Percentiles rank a stretch among this genome's conserved stretches.
These are phyloP conservation scores for Cyberlindnera euphorbiiphila DNA, from an alignment of 805 yeast species.

Conservation along the genomic window DNA sequence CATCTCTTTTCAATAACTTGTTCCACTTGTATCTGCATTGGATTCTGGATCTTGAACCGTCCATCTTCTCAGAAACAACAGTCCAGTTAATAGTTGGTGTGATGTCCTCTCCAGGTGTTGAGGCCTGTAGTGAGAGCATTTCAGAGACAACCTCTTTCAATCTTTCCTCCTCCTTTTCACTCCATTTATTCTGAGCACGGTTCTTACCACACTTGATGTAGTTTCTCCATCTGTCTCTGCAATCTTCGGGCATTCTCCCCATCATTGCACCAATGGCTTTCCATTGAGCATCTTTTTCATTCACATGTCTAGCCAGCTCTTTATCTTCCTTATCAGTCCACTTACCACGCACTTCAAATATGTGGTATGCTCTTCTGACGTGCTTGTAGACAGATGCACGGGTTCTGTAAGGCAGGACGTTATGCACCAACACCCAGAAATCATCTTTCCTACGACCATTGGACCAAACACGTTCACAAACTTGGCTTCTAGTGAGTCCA, in stretches of 20 bases:
- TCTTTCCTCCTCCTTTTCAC: slow-evolving; percentile 61
- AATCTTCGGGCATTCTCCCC: slow-evolving; percentile 97
- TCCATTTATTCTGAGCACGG: slow-evolving; percentile 79
- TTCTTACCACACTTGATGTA: slow-evolving; percentile 86
- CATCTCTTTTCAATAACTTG: slow-evolving; percentile 64
- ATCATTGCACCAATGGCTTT: slow-evolving; percentile 71
- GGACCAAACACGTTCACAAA: slow-evolving; percentile 86
- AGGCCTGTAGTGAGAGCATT: slow-evolving; percentile 38
- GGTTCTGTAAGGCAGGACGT: slow-evolving; percentile 78
- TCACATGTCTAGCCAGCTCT: slow-evolving; percentile 56
- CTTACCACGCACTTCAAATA: slow-evolving; percentile 81
- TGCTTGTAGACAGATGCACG: slow-evolving; percentile 91
- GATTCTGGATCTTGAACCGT: slow-evolving; percentile 82
- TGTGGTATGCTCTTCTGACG: slow-evolving; percentile 84
- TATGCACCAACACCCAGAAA: slow-evolving; percentile 82
- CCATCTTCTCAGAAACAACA: slow-evolving; percentile 81
- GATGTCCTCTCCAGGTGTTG: slow-evolving; percentile 16
- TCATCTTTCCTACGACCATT: slow-evolving; percentile 80
- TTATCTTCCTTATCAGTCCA: slow-evolving; percentile 86
- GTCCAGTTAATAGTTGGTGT: slow-evolving; percentile 79
- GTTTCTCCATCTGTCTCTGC: slow-evolving; percentile 95
- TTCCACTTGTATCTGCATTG: slow-evolving; percentile 97
- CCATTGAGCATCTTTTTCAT: slow-evolving; percentile 81
- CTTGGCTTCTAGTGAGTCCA: slow-evolving; percentile 57
- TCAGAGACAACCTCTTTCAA: slow-evolving; percentile 52